Conservation (phyloP, 306 rosid genomes). For the Canavalia gladiata region DNA sequence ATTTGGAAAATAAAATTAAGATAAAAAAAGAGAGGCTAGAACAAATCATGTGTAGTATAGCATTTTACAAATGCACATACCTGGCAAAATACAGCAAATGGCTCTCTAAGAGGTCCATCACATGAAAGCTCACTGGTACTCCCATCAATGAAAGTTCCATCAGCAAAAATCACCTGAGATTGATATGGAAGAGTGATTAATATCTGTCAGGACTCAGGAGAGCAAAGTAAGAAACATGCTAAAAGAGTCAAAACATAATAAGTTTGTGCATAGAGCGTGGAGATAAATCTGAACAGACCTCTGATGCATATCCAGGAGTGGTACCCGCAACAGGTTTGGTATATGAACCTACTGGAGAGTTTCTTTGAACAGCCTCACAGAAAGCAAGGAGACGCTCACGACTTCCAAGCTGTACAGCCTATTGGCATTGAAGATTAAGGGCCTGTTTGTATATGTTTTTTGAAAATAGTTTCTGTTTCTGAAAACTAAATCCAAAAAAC, state of each 20-base stretch:
- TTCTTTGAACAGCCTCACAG: conserved; percentile 95
- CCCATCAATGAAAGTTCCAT: conserved; percentile 95
- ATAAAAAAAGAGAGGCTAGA: not conserved
- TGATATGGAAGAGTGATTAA: conserved; percentile 28
- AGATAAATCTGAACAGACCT: conserved; percentile 61
- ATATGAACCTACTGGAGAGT: conserved; percentile 88
- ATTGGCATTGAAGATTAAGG: conserved; percentile 37
- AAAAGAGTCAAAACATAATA: conserved; percentile 18
- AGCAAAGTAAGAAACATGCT: conserved; percentile 13
- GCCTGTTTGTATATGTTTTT: no score
- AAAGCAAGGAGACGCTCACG: conserved; percentile 84
- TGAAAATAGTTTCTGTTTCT: no score
- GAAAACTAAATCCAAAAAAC: no score
- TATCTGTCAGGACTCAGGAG: conserved; percentile 6
- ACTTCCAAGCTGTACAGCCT: conserved; percentile 89
- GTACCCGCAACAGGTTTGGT: conserved; percentile 85
- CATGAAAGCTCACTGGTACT: conserved; percentile 99
- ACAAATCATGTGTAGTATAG: conserved; percentile 16
- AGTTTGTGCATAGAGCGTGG: conserved; percentile 7
- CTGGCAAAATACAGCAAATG: conserved; percentile 94
- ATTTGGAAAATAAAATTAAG: conserved; percentile 40
- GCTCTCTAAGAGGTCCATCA: conserved; percentile 94
- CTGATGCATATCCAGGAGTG: conserved; percentile 97
- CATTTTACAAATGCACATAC: conserved; percentile 44
- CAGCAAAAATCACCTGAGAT: conserved; percentile 91